Evolutionary conservation across 2,329 filamentous ascomycete genomes (phyloP).

Genomic region (Aspergillus tanneri): DNA sequence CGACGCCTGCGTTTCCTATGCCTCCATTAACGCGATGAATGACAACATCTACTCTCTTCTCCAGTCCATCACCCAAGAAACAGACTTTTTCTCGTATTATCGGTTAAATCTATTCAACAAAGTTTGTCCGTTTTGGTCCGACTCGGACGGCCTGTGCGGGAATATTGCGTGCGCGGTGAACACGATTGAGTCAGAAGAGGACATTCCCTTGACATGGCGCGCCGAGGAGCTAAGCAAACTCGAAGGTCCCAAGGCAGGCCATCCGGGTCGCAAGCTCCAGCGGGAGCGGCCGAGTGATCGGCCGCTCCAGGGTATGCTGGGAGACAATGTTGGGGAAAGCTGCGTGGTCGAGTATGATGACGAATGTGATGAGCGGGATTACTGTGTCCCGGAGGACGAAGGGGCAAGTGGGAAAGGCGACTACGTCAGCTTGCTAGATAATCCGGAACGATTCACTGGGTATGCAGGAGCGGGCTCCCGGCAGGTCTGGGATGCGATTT

Average conservation of each 20-base stretch:
- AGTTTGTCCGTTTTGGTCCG: conserved; percentile 92
- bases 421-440: conserved; percentile 90
- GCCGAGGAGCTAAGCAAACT: conserved; percentile 89
- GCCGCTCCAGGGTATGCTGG: conserved; percentile 78
- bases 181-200: conserved; percentile 90
- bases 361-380: conserved; percentile 94
- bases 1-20: conserved; percentile 92
- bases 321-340: conserved; percentile 85
- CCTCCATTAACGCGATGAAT: conserved; percentile 84
- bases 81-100: conserved; percentile 98
- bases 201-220: conserved; percentile 88
- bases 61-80: conserved; percentile 76
- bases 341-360: conserved; percentile 98
- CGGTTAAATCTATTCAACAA: conserved; percentile 93
- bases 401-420: conserved; percentile 82
- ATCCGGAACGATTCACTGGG: conserved; percentile 93
- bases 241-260: conserved; percentile 84
- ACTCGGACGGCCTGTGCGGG: conserved; percentile 89
- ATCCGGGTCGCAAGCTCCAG: conserved; percentile 75
- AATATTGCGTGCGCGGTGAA: conserved; percentile 96
- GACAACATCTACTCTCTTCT: conserved; percentile 71
- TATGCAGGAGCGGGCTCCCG: conserved; percentile 81
- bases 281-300: conserved; percentile 65
- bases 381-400: conserved; percentile 94
- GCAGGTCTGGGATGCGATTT: conserved; percentile 95